Base-by-base conservation (phyloP, 768 basidiomycete genomes). In the Ephemerocybe angulata region DNA sequence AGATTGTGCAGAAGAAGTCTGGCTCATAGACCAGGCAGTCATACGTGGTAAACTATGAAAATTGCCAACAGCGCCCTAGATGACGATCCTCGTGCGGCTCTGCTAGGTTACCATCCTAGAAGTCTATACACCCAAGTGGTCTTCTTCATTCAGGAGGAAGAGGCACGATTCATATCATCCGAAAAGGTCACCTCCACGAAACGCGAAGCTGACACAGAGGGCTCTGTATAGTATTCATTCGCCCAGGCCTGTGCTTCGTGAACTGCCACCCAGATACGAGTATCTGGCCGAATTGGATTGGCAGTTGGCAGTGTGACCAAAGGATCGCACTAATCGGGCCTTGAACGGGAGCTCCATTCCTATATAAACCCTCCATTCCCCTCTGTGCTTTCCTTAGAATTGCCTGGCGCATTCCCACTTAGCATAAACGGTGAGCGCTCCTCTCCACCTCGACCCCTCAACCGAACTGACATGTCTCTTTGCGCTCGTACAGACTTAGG, bases 401-500 rank as follows among this genome's bases (percentile, higher is more conserved):
- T 56, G 54, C 54, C 54, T 44, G 55, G 55, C 42, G 55, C 55
- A 44, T 35, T 40, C 31, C 35, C 22, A 29, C 31, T 24, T 44
- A 27, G 15, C 27, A n/a, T 8, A 49, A 52, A 50, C 48, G 31
- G 55, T 56, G 29, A 37, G 49, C 31, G 17, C 42, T 29, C 30
- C 24, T 42, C 35, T 31, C 48, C 19, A 24, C 19, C 27, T 15
- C 24, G 5, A 28, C 21, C 38, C 19, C 15, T 13, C 19, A 19
- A 15, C 15, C 29, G 33, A 15, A 17, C 25, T 29, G 30, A 27
- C 25, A 29, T 38, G 38, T 49, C 15, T 19, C 37, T 29, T 30
- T 47, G 37, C 33, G 29, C 31, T 31, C 28, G 22, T 38, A 15
- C 42, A 55, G 55, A 56, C n/a, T 47, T 56, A 56, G 55, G 55